Evolutionary conservation across 306 rosid genomes (phyloP).

Genomic region (Prunus padus): DNA sequence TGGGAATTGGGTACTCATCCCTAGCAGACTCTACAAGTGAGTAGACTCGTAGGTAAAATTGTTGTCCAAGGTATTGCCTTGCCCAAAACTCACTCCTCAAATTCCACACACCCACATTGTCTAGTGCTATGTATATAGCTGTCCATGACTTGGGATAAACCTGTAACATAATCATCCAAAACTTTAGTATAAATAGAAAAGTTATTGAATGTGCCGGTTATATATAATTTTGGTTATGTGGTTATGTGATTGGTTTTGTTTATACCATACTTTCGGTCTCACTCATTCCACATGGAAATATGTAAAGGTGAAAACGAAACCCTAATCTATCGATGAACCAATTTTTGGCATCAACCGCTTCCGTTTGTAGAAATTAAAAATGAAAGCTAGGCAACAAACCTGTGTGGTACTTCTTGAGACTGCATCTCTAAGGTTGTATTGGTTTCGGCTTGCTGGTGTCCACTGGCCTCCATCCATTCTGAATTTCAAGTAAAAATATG

Average conservation of each 20-base stretch:
- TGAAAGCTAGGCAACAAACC: conserved; percentile 33
- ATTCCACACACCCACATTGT: conserved; percentile 95
- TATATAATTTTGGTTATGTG: neutral
- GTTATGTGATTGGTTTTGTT: neutral
- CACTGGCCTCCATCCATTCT: conserved; percentile 91
- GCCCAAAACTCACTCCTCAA: conserved; percentile 83
- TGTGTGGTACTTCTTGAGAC: conserved; percentile 80
- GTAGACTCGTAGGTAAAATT: conserved; percentile 81
- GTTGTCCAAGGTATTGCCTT: conserved; percentile 89
- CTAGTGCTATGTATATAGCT: conserved; percentile 78
- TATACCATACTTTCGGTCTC: neutral
- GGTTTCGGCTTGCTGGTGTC: conserved; percentile 61
- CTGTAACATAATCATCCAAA: conserved; percentile 29
- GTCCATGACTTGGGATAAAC: conserved; percentile 97
- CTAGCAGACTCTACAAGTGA: conserved; percentile 63
- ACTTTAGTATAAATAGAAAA: neutral
- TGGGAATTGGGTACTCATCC: conserved; percentile 82
- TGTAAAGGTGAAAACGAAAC: too few species aligned
- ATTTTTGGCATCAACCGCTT: neutral
- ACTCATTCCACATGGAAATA: too few species aligned
- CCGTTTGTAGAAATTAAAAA: too few species aligned
- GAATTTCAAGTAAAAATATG: conserved; percentile 23
- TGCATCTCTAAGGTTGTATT: conserved; percentile 83
- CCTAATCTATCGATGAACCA: neutral
- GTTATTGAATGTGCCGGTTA: neutral